phyloP scores from a whole-genome alignment of 2,329 filamentous ascomycete genomes.

The Aspergillus sp. region DNA sequence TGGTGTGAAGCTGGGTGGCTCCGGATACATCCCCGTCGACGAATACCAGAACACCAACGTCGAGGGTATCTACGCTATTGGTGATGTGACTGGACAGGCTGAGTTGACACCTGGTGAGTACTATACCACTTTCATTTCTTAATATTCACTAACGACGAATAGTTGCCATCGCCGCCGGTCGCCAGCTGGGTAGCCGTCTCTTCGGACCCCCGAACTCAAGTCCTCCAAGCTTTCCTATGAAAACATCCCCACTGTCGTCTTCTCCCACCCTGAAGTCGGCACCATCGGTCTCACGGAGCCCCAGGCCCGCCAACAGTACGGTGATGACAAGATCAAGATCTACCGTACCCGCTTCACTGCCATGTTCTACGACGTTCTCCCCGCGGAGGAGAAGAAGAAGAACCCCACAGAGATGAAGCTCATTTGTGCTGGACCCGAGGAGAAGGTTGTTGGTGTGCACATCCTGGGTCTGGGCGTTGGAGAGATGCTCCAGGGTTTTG shows the following conservation, averaged over 20 bases:
- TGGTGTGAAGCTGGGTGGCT: constrained; percentile 36
- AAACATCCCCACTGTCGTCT: constrained; percentile 51
- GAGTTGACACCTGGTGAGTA: constrained; percentile 46
- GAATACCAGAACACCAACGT: constrained; percentile 48
- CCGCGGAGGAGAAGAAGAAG: constrained; percentile 45
- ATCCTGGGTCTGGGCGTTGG: constrained; percentile 44
- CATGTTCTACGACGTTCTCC: constrained; percentile 46
- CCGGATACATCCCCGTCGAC: constrained; percentile 43
- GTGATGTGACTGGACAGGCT: constrained; percentile 48
- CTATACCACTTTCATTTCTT: neutral
- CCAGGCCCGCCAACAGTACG: constrained; percentile 42
- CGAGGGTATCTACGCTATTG: constrained; percentile 46
- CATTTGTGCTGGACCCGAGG: constrained; percentile 43
- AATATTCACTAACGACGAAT: neutral
- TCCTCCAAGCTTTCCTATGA: constrained; percentile 43
- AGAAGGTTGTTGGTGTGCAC: constrained; percentile 49
- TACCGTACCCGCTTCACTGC: constrained; percentile 47
- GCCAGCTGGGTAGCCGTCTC: constrained; percentile 46
- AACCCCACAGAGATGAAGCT: constrained; percentile 50
- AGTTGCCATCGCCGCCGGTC: constrained; percentile 50
- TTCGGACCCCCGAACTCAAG: constrained; percentile 45
- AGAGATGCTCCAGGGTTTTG: constrained; percentile 73
- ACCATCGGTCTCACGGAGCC: constrained; percentile 48
- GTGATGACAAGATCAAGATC: constrained; percentile 47
- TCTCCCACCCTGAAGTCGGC: constrained; percentile 48